Evolutionary conservation across 176 grass and related monocot genomes (phyloP).

Genomic region (Canna indica): DNA sequence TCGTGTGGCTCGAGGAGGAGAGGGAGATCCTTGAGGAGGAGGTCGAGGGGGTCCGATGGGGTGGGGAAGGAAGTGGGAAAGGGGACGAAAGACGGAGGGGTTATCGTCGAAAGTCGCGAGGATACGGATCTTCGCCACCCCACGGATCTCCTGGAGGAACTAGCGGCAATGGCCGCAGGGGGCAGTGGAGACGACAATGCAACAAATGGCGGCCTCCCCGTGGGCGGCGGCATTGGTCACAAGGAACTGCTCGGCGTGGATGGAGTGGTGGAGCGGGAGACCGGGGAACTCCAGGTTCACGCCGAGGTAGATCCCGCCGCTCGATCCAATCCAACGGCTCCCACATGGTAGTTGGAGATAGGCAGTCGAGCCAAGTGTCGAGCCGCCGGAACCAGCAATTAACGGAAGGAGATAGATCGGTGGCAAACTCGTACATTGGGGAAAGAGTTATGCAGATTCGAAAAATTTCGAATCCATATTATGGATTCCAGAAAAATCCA

Average conservation of each 20-base stretch:
- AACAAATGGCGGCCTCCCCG: conserved; percentile 50
- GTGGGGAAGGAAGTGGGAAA: conserved; percentile 55
- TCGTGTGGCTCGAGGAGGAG: conserved; percentile 69
- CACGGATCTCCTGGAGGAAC: too few relatives aligned
- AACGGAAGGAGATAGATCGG: conserved; percentile 67
- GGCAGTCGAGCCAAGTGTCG: conserved; percentile 34
- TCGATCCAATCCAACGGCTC: conserved; percentile 67
- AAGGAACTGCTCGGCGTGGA: conserved; percentile 90
- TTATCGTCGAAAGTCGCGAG: conserved; percentile 56
- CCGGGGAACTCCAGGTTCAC: conserved; percentile 82
- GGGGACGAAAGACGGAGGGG: conserved; percentile 39
- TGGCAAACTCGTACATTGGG: too few relatives aligned
- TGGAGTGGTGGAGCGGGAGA: conserved; percentile 45
- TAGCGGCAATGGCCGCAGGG: conserved; percentile 94
- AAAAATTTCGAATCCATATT: too few relatives aligned
- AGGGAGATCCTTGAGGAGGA: conserved; percentile 46
- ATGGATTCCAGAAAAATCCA: too few relatives aligned
- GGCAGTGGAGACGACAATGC: conserved; percentile 78
- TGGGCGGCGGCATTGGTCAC: conserved; percentile 60
- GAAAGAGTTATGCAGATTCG: too few relatives aligned
- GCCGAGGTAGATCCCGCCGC: conserved; percentile 68
- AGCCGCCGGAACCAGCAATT: conserved; percentile 54
- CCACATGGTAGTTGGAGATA: too few relatives aligned
- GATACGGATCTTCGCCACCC: conserved; percentile 52
- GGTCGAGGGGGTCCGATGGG: conserved; percentile 72